phyloP scores from a whole-genome alignment of 2,329 filamentous ascomycete genomes.

The Diaporthe capsici region DNA sequence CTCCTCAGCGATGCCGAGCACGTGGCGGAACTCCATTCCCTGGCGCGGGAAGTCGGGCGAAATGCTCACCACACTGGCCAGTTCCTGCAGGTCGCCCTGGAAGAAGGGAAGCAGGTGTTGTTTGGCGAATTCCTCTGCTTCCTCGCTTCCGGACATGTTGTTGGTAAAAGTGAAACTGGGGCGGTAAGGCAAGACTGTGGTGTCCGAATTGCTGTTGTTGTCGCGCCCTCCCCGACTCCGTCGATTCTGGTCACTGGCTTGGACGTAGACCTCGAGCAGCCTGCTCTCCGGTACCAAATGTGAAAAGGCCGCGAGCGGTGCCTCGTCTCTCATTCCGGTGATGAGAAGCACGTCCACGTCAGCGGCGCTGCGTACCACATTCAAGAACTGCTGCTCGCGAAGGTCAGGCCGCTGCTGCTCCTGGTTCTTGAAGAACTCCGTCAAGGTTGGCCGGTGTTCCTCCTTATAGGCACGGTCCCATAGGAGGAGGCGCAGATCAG shows the following conservation, averaged over 20 bases:
- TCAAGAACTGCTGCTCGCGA: constrained; percentile 65
- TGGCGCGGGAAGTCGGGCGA: constrained; percentile 65
- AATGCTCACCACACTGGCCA: constrained; percentile 64
- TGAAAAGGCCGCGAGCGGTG: constrained; percentile 67
- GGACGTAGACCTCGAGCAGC: constrained; percentile 67
- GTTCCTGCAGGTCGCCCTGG: constrained; percentile 58
- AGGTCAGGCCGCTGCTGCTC: constrained; percentile 59
- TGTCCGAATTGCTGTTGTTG: neutral
- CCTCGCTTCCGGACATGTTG: constrained; percentile 56
- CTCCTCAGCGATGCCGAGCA: constrained; percentile 68
- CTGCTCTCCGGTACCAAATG: constrained; percentile 66
- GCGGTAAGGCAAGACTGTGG: constrained; percentile 46
- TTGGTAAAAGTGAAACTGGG: constrained; percentile 68
- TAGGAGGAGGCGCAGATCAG: constrained; percentile 63
- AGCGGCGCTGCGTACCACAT: constrained; percentile 56
- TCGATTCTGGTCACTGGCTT: constrained; percentile 55
- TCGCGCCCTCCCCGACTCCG: constrained; percentile 51
- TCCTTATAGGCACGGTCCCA: constrained; percentile 73
- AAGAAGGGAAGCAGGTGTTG: constrained; percentile 60
- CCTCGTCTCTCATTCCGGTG: constrained; percentile 74
- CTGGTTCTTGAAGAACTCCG: constrained; percentile 64
- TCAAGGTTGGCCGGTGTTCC: constrained; percentile 67
- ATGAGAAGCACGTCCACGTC: constrained; percentile 70
- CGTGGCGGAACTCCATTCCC: constrained; percentile 69
- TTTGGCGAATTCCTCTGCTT: constrained; percentile 57